phyloP scores from a whole-genome alignment of 129 eudicot species.

The Dittrichia graveolens region DNA sequence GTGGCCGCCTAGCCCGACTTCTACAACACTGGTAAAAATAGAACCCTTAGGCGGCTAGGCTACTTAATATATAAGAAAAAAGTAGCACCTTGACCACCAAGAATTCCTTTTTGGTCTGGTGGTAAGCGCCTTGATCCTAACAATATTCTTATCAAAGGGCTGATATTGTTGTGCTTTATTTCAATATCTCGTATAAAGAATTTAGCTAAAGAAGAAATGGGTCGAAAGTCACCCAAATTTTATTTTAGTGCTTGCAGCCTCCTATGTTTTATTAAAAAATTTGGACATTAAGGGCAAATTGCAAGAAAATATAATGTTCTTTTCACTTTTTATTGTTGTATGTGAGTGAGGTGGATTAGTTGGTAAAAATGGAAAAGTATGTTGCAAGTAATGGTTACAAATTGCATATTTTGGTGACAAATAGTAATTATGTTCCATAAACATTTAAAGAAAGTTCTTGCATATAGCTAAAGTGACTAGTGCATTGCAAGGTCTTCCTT shows the following conservation, averaged over 20 bases:
- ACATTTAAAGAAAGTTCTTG: background rate
- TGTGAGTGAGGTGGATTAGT: background rate
- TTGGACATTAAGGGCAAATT: constrained; percentile 5
- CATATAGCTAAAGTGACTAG: background rate
- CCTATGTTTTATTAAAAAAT: background rate
- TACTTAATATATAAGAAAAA: no score
- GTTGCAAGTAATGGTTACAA: constrained; percentile 3
- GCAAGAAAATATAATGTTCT: constrained; percentile 2
- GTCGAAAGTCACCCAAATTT: background rate
- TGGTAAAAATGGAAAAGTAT: background rate
- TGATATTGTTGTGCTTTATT: background rate
- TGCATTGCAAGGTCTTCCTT: background rate
- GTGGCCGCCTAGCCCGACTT: no score
- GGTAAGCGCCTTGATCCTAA: no score
- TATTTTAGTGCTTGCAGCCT: background rate
- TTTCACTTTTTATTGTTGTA: background rate
- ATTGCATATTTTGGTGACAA: constrained; percentile 2
- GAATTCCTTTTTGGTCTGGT: no score
- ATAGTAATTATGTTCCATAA: background rate
- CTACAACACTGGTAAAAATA: no score
- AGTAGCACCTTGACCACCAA: no score
- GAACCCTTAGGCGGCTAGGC: no score
- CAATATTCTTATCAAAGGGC: background rate
- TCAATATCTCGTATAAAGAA: background rate
- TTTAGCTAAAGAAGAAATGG: background rate